Conservation (phyloP, 108 stramenopile species). For the Cylindrotheca closterium region DNA sequence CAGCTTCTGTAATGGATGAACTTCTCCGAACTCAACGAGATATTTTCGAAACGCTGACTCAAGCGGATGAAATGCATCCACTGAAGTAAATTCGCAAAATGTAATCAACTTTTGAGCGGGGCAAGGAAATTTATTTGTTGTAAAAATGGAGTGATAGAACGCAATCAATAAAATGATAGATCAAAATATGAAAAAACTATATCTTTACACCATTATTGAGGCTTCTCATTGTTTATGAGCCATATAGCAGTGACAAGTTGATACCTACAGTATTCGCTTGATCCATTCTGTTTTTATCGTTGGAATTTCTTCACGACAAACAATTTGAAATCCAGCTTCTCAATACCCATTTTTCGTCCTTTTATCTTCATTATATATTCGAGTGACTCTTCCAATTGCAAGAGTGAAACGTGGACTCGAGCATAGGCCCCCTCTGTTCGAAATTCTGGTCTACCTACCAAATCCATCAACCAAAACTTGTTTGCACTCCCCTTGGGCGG, state of each 20-base stretch:
- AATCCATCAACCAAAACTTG: constrained; percentile 32
- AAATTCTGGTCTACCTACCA: constrained; percentile 7
- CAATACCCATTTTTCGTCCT: neutral
- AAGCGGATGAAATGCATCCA: neutral
- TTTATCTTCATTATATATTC: constrained; percentile 3
- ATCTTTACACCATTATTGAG: too few relatives aligned
- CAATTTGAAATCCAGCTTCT: constrained; percentile 5
- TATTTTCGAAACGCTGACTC: constrained; percentile 13
- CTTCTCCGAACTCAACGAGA: constrained; percentile 18
- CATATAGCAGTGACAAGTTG: too few relatives aligned
- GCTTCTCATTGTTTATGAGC: too few relatives aligned
- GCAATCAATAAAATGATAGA: too few relatives aligned
- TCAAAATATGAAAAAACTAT: too few relatives aligned
- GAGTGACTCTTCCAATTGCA: constrained; percentile 23
- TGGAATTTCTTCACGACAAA: constrained; percentile 14
- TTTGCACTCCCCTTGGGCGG: constrained; percentile 25
- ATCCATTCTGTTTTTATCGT: too few relatives aligned
- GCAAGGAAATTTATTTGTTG: too few relatives aligned
- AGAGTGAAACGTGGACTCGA: constrained; percentile 18
- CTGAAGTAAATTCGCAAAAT: too few relatives aligned
- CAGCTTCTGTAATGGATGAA: constrained; percentile 10
- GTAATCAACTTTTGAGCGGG: too few relatives aligned
- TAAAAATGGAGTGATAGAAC: too few relatives aligned
- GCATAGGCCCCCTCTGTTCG: constrained; percentile 17
- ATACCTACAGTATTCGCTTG: too few relatives aligned